Evolutionary conservation across 371 early-diverging fungal genomes (phyloP).

Genomic region (Syncephalastrum racemosum): DNA sequence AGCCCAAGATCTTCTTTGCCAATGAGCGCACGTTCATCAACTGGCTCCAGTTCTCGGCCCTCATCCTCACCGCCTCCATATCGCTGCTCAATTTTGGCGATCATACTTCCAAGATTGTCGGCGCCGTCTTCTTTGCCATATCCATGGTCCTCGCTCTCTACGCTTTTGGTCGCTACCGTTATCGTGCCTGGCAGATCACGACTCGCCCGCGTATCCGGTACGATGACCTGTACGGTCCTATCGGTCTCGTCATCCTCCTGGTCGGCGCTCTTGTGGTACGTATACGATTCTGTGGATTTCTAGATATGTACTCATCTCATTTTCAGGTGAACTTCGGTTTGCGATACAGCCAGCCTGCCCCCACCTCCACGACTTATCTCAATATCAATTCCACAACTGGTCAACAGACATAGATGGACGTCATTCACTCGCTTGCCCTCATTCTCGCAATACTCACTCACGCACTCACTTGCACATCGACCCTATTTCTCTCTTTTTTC

Average conservation of each 20-base stretch:
- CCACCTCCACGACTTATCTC: constrained; percentile 13
- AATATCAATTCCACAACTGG: constrained; percentile 16
- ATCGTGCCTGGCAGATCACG: constrained; percentile 69
- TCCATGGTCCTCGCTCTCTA: constrained; percentile 74
- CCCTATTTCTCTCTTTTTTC: too few relatives aligned
- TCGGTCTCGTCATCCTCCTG: constrained; percentile 78
- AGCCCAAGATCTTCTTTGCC: constrained; percentile 97
- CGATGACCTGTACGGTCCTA: constrained; percentile 70
- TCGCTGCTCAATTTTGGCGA: constrained; percentile 81
- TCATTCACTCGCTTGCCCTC: not conserved
- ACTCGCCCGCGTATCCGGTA: constrained; percentile 54
- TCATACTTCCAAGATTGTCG: constrained; percentile 54
- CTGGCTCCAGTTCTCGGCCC: constrained; percentile 69
- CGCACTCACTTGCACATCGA: too few relatives aligned
- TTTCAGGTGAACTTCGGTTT: constrained; percentile 22
- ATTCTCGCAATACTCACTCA: too few relatives aligned
- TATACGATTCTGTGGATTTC: not conserved
- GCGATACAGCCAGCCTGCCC: constrained; percentile 9
- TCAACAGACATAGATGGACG: not conserved
- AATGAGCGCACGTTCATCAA: constrained; percentile 96
- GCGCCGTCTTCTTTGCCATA: constrained; percentile 72
- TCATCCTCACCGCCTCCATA: constrained; percentile 62
- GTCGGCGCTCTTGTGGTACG: constrained; percentile 79
- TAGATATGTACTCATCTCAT: not conserved
- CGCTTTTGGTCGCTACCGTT: constrained; percentile 83